Evolutionary conservation across 2,329 filamentous ascomycete genomes (phyloP), one percentile per base, ranked within the genome.

Genomic region (Calonectria hawksworthii): DNA sequence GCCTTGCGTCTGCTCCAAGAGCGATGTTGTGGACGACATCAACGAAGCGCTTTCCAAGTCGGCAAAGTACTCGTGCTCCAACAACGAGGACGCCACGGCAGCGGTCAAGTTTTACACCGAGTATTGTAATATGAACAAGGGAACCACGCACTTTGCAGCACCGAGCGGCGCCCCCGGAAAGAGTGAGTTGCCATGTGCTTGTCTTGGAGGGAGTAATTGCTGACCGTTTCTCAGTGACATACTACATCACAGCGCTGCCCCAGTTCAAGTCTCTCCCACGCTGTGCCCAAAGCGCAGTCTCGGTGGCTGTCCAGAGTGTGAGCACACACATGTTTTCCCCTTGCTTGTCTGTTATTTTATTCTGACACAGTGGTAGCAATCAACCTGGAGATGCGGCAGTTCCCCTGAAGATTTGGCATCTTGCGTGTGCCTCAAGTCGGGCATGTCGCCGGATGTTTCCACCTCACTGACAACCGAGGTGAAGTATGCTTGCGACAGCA

Each of bases 241-340:
- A 91, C 78, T 89, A 90, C 73, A 88, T 91, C 72, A 90, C 89
- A 1, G 90, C 87, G 16, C 80, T 91, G 34, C 83, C 87, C 0
- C 82, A 88, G 72, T 91, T 83, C 74, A 85, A 83, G 52, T 84
- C 86, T 0, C 83, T 91, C 0, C 85, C 84, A 0, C 78, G 82
- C 0, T 91, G 89, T 69, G 89, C 88, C 1, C 84, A 86, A 70
- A 82, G 77, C 0, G 89, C 84, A 0, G 75, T 91, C 23, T 86
- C 86, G 3, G 83, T 84, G 54, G 87, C 83, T 5, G 79, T 90
- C 3, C 81, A 85, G 36, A 80, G 79, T 56, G 88, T 89, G 82
- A 78, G 85, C 75, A 3, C 13, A 44, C 75, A 3, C 13, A 44
- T 18, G 6, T 8, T 2, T 14, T 7, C n/a, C 4, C 34, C 2